Percentiles rank a stretch among this genome's conserved stretches.
These are phyloP conservation scores for Rhizopus stolonifer DNA, from an alignment of 371 early-diverging fungal genomes.

Conservation along the genomic window DNA sequence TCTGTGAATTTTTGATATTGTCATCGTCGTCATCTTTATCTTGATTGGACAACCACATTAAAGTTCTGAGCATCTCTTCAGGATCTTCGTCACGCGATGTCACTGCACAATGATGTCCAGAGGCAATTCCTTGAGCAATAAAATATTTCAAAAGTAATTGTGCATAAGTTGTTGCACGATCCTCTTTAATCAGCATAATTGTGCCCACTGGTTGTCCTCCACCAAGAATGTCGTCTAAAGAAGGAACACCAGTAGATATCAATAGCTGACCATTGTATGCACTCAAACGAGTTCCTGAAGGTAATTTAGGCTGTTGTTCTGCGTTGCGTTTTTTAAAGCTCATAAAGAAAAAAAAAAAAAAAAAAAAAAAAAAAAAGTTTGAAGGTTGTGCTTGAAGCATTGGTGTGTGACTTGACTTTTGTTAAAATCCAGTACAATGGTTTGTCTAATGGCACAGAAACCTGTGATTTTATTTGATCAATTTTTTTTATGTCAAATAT, in stretches of 20 bases:
- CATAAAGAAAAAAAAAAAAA: slow-evolving; percentile 34
- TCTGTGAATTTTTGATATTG: slow-evolving; percentile 32
- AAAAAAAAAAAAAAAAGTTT: slow-evolving; percentile 3
- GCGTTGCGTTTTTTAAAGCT: slow-evolving; percentile 69
- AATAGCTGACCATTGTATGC: slow-evolving; percentile 79
- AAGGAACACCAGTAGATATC: slow-evolving; percentile 85
- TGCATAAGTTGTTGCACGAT: slow-evolving; percentile 85
- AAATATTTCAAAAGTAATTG: slow-evolving; percentile 77
- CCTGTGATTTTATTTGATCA: too few relatives aligned
- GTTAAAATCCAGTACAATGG: too few relatives aligned
- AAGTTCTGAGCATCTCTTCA: slow-evolving; percentile 49
- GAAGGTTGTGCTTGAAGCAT: too few relatives aligned
- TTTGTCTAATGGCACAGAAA: too few relatives aligned
- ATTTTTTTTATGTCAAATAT: too few relatives aligned
- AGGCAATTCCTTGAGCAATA: slow-evolving; percentile 82
- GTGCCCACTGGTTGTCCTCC: slow-evolving; percentile 89
- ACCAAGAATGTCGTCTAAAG: slow-evolving; percentile 85
- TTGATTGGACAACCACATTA: slow-evolving; percentile 62
- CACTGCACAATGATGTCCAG: slow-evolving; percentile 72
- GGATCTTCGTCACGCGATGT: slow-evolving; percentile 68
- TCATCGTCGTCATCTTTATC: slow-evolving; percentile 52
- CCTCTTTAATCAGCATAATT: slow-evolving; percentile 77
- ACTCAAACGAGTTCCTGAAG: slow-evolving; percentile 77
- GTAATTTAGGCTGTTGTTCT: slow-evolving; percentile 65
- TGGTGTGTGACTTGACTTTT: too few relatives aligned